Conservation (phyloP, 352 stramenopile species). For the Pythium sp. region DNA sequence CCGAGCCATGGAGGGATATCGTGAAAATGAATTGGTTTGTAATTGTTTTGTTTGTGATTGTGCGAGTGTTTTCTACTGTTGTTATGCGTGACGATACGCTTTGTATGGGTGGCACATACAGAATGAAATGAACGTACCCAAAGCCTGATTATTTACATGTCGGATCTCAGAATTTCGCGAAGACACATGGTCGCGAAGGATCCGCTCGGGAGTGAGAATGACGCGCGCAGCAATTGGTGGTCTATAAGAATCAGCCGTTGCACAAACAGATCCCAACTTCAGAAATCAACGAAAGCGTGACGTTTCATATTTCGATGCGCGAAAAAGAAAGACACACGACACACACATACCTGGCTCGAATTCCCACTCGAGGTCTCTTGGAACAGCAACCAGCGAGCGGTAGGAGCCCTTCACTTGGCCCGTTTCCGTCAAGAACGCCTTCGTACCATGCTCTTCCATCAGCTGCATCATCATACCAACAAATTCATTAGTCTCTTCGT, state of each 20-base stretch:
- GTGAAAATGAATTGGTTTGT: constrained; percentile 9
- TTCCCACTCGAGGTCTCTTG: constrained; percentile 42
- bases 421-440: constrained; percentile 29
- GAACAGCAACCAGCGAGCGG: constrained; percentile 40
- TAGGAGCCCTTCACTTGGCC: constrained; percentile 63
- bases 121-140: background rate
- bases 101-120: background rate
- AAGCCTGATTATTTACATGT: constrained; percentile 26
- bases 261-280: background rate
- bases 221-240: constrained; percentile 24
- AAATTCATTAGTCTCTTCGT: background rate
- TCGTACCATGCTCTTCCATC: constrained; percentile 46
- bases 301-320: background rate
- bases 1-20: background rate
- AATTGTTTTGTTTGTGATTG: background rate
- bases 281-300: constrained; percentile 8
- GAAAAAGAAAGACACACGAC: background rate
- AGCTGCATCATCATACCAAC: constrained; percentile 26
- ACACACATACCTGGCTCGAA: constrained; percentile 25
- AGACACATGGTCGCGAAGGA: constrained; percentile 83
- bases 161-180: constrained; percentile 52
- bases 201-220: constrained; percentile 59
- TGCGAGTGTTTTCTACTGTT: background rate
- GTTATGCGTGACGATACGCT: background rate
- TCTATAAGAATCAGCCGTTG: background rate